Conservation (phyloP, 257 asterid species). For the Solanum habrochaites region DNA sequence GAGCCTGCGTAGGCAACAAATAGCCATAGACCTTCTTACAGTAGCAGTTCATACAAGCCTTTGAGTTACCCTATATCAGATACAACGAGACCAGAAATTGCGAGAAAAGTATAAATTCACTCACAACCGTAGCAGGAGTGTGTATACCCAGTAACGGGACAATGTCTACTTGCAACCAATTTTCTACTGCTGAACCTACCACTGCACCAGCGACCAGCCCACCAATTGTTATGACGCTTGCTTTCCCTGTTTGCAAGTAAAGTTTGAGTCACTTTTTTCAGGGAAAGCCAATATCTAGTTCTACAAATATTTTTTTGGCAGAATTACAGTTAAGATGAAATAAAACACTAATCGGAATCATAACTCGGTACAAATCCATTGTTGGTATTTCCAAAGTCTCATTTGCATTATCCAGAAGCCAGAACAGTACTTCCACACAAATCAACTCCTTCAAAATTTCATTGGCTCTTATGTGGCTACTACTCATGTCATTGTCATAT, state of each 20-base stretch:
- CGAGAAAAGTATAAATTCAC: constrained; percentile 76
- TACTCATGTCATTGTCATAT: neutral
- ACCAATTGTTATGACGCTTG: constrained; percentile 77
- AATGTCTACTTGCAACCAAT: constrained; percentile 89
- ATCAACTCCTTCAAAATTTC: neutral
- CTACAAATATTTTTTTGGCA: neutral
- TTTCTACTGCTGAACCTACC: constrained; percentile 89
- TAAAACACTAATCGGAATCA: neutral
- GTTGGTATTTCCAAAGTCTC: neutral
- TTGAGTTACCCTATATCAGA: constrained; percentile 39
- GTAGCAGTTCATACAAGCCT: neutral
- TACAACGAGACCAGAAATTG: constrained; percentile 79
- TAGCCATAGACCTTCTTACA: constrained; percentile 13
- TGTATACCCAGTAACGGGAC: constrained; percentile 90
- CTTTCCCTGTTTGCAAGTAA: constrained; percentile 63
- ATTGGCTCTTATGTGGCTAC: neutral
- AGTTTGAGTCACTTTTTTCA: neutral
- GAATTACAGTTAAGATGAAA: neutral
- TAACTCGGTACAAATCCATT: neutral
- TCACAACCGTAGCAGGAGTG: constrained; percentile 74
- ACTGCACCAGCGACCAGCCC: constrained; percentile 97
- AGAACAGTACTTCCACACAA: neutral
- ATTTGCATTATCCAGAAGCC: neutral
- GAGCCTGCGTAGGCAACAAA: constrained; percentile 5
- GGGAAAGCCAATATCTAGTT: neutral